Evolutionary conservation across 2,329 filamentous ascomycete species (phyloP), one percentile per base, ranked within the genome.

Genomic region (Colletotrichum sp.): DNA sequence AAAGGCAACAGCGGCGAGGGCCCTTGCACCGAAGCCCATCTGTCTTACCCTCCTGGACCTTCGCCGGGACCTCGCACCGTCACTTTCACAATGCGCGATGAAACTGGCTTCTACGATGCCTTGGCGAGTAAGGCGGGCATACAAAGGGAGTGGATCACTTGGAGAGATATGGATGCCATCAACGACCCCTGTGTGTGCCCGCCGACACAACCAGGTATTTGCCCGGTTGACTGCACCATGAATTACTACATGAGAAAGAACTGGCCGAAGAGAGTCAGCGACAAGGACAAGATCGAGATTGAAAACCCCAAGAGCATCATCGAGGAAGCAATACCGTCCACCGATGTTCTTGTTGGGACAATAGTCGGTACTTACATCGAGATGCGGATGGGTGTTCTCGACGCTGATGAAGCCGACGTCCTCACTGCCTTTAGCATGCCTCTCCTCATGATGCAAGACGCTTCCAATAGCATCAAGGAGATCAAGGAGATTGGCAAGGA

Each of bases 371-470:
- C 57, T n/a, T 61, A 61, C 19, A 30, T 61, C 57, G 57, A 61
- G 22, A 61, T 61, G 57, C 57, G 29, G 12, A 61, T 27, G 57
- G 57, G 19, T 49, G 19, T 49, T 49, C 39, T 49, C 39, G 39
- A 49, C 19, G 39, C 39, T 49, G 39, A 62, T 4, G 57, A 62
- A 27, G 57, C 57, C 30, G 57, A 62, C 22, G 30, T 62, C 30
- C 25, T 32, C 15, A 27, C 57, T 16, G 57, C 57, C n/a, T 29
- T 72, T 30, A 67, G 61, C 27, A 78, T 81, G 67, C 81, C 80
- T 3, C 78, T 80, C 8, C 78, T 79, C 63, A 79, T 81, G 79
- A 71, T 82, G 6, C n/a, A 69, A 5, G 79, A 83, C 55, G 82
- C 80, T 16, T 67, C 82, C 8, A 74, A 78, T 13, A 78, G 67